Evolutionary conservation across 1,139 yeast species (phyloP), one percentile per base, ranked within the genome.

Genomic region (Geotrichum bryndzae): DNA sequence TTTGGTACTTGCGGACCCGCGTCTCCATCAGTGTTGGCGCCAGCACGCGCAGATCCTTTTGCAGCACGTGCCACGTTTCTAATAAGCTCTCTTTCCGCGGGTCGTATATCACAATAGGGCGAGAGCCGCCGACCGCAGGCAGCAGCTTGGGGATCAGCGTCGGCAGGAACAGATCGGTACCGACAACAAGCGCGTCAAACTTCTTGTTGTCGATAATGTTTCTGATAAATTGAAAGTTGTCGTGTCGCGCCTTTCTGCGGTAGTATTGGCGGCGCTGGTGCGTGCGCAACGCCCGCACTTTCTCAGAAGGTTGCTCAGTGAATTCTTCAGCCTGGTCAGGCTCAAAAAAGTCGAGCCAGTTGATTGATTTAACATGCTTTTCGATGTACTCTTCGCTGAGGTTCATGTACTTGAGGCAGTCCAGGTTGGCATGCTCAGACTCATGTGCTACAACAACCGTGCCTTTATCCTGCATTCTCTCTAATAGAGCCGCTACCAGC

Each of bases 1-100:
- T 91, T 75, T 94, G 99, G 72, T 88, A 90, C 58, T 87, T 87
- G 66, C 97, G 83, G 8, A 89, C 96, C 64, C 90, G 80, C 0
- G 96, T 84, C 73, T 92, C 97, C 64, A 83, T 80, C 35, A 95
- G 84, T 2, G 91, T 83, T 4, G 97, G 96, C 0, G 96, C 95
- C 68, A 94, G 79, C 11, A 90, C 82, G 59, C 92, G 79, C 66
- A 83, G 80, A 68, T 90, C 96, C 54, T 78, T 77, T 65, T 84
- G 80, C 58, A 91, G 78, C 15, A 79, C 78, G 70, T 90, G 91
- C 61, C 90, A 88, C 13, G 88, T 77, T 61, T 87, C 90, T 62
- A 90, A 81, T 56, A 94, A 78, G 3, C 82, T 77, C 73, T 94
- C 99, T 72, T 91, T 91, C 74, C 76, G 86, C 69, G 88, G 96